Evolutionary conservation across 345 rosid genomes (phyloP).

Genomic region (Eucalyptus rudis): DNA sequence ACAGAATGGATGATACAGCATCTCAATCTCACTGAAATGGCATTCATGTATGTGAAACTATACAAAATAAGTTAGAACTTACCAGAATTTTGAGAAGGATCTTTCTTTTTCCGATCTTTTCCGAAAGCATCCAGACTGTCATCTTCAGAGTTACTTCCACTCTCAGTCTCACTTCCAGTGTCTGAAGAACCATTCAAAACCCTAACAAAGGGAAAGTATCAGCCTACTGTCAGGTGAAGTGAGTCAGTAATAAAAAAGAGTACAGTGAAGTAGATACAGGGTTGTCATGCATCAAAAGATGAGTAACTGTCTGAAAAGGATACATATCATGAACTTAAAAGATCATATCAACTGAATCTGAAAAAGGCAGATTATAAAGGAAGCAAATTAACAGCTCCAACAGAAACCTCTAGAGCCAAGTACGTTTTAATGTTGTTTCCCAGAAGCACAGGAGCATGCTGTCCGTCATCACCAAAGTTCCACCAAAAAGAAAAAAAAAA

Average conservation of each 20-base stretch:
- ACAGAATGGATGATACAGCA: not conserved
- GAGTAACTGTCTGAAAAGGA: not conserved
- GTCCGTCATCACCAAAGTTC: not conserved
- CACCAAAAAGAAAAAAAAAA: not conserved
- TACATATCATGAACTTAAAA: not conserved
- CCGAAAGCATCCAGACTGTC: conserved; percentile 22
- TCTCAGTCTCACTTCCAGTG: conserved; percentile 20
- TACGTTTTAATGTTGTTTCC: not conserved
- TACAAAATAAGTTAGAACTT: not conserved
- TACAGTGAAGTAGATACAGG: not conserved
- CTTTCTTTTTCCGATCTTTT: conserved; percentile 28
- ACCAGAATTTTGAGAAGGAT: conserved; percentile 1
- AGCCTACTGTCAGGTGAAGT: not conserved
- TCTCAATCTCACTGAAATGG: not conserved
- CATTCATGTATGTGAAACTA: not conserved
- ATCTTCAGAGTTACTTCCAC: conserved; percentile 35
- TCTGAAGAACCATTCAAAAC: conserved; percentile 44
- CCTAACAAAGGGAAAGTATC: conserved; percentile 21
- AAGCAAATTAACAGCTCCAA: not conserved
- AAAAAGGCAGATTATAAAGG: not conserved
- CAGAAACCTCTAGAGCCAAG: not conserved
- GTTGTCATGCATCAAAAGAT: not conserved
- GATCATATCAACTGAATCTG: not conserved
- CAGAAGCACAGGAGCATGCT: not conserved
- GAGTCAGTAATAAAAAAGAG: not conserved